Percentiles rank a stretch among this genome's conserved stretches.
phyloP scores from a whole-genome alignment of 805 yeast species.

The Diddensiella transvaalensis region DNA sequence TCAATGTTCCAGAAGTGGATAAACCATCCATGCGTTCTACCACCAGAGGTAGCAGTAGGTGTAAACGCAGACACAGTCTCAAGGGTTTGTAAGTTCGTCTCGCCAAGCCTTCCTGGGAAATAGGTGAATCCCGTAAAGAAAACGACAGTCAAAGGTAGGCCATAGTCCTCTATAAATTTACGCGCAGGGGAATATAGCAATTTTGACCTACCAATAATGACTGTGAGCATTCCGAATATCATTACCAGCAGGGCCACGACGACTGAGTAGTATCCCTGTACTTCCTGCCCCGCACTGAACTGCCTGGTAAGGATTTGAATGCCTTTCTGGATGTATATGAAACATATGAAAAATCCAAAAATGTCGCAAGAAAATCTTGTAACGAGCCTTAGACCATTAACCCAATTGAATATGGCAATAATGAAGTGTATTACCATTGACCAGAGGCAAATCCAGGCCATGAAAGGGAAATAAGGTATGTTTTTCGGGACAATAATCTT shows the following conservation, averaged over 20 bases:
- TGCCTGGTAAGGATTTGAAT: slow-evolving; percentile 75
- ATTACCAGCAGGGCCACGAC: slow-evolving; percentile 73
- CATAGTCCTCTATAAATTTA: slow-evolving; percentile 77
- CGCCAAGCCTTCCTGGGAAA: slow-evolving; percentile 73
- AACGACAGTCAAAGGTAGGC: slow-evolving; percentile 76
- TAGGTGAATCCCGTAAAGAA: slow-evolving; percentile 93
- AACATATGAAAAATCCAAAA: slow-evolving; percentile 86
- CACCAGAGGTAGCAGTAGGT: slow-evolving; percentile 52
- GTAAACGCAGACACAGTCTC: slow-evolving; percentile 70
- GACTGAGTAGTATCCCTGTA: slow-evolving; percentile 67
- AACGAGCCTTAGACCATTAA: slow-evolving; percentile 63
- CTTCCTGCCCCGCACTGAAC: slow-evolving; percentile 43
- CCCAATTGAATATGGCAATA: slow-evolving; percentile 66
- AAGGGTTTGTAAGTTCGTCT: slow-evolving; percentile 54
- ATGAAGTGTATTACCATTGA: slow-evolving; percentile 74
- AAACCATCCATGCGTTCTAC: slow-evolving; percentile 61
- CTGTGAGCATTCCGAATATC: slow-evolving; percentile 64
- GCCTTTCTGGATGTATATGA: slow-evolving; percentile 87
- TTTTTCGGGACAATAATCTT: slow-evolving; percentile 55
- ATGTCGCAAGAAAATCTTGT: slow-evolving; percentile 86
- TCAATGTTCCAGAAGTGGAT: slow-evolving; percentile 72
- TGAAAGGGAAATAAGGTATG: slow-evolving; percentile 71
- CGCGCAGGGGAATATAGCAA: slow-evolving; percentile 59
- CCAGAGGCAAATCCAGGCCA: slow-evolving; percentile 97
- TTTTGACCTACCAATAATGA: slow-evolving; percentile 50